Percentiles rank a stretch among this genome's conserved stretches.
Conservation (phyloP, 306 rosid genomes). For the Quercus bicolor region DNA sequence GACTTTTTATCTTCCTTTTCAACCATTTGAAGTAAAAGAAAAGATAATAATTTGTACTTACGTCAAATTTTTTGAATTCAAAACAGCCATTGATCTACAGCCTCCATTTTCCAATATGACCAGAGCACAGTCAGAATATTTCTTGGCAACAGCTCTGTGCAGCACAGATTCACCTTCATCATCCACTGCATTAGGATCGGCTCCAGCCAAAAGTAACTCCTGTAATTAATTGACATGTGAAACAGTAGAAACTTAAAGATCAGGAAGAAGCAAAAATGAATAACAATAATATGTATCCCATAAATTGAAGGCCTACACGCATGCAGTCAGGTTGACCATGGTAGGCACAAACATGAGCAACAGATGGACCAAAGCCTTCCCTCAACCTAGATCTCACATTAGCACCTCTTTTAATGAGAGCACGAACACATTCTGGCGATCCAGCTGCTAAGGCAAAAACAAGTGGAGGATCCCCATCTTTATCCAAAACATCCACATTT, state of each 20-base stretch:
- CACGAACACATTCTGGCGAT: conserved; percentile 81
- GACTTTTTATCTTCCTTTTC: background rate
- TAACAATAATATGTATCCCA: conserved; percentile 16
- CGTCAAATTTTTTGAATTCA: conserved; percentile 82
- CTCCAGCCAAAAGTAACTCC: conserved; percentile 93
- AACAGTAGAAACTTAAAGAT: conserved; percentile 22
- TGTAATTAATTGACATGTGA: conserved; percentile 35
- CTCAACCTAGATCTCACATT: conserved; percentile 80
- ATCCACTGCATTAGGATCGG: conserved; percentile 93
- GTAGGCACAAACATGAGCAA: conserved; percentile 95
- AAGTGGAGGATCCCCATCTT: conserved; percentile 97
- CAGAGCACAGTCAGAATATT: conserved; percentile 91
- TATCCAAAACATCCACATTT: conserved; percentile 86
- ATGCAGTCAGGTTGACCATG: conserved; percentile 99
- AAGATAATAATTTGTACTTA: conserved; percentile 30
- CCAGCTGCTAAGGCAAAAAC: conserved; percentile 98
- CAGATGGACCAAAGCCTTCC: conserved; percentile 93
- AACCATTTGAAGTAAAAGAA: background rate
- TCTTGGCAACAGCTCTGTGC: conserved; percentile 90
- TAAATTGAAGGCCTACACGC: conserved; percentile 67
- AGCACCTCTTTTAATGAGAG: conserved; percentile 80
- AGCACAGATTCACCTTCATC: conserved; percentile 98
- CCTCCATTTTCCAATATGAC: conserved; percentile 96
- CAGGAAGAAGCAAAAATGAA: background rate
- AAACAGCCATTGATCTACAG: conserved; percentile 78